Percentiles rank a stretch among this genome's conserved stretches.
These are phyloP conservation scores for Lenwebbia sp. DNA, from an alignment of 345 rosid species.

Conservation along the genomic window DNA sequence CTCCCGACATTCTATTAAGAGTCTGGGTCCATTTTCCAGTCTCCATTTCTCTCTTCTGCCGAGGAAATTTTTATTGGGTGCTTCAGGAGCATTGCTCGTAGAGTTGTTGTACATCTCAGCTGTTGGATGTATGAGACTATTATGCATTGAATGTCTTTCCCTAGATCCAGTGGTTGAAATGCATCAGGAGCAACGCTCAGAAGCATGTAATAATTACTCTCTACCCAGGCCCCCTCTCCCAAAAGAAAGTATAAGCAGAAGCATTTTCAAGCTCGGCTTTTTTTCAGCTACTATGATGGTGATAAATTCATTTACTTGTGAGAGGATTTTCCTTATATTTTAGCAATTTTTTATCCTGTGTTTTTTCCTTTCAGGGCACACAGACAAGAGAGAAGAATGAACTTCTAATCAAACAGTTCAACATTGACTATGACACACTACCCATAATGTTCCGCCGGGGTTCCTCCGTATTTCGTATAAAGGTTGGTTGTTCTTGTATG, in stretches of 20 bases:
- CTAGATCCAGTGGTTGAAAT: background rate
- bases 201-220: background rate
- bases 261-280: background rate
- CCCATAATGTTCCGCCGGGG: conserved; percentile 66
- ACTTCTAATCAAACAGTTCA: conserved; percentile 49
- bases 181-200: background rate
- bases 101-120: background rate
- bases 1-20: background rate
- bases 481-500: conserved; percentile 12
- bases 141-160: background rate
- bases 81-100: background rate
- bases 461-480: conserved; percentile 46
- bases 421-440: conserved; percentile 51
- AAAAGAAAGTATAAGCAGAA: background rate
- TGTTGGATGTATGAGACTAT: background rate
- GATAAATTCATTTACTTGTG: background rate
- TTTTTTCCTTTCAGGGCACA: conserved; percentile 47
- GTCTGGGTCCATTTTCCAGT: background rate
- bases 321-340: background rate
- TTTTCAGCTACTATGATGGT: background rate
- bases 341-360: background rate
- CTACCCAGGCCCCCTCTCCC: background rate
- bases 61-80: background rate
- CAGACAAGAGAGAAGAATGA: conserved; percentile 68
- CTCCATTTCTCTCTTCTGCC: background rate